phyloP scores from a whole-genome alignment of 768 basidiomycete genomes.

The Tulasnella sp. region DNA sequence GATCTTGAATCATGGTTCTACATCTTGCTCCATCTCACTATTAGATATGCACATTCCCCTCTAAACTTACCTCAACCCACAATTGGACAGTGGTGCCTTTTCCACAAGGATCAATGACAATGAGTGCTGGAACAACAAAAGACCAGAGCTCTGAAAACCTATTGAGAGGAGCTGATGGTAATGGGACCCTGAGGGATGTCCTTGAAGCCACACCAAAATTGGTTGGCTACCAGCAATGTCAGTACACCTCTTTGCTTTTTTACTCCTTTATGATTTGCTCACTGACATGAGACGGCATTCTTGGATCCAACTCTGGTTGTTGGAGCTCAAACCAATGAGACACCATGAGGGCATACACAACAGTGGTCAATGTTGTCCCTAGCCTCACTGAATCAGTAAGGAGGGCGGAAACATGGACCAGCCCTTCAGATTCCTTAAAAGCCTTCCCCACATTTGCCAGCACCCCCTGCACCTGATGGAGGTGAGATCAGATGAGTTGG shows the following conservation, averaged over 20 bases:
- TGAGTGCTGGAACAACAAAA: neutral
- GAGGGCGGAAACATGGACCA: neutral
- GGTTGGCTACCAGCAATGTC: neutral
- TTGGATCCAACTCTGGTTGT: too few relatives aligned
- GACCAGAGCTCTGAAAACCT: neutral
- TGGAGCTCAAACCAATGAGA: neutral
- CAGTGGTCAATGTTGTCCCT: neutral
- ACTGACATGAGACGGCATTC: neutral
- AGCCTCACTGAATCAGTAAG: neutral
- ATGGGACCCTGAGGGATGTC: neutral
- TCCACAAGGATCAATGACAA: neutral
- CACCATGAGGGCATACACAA: neutral
- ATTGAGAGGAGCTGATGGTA: neutral
- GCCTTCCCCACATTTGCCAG: neutral
- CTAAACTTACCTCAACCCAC: neutral
- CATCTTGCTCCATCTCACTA: too few relatives aligned
- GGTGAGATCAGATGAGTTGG: neutral
- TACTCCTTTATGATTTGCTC: neutral
- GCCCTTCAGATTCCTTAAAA: neutral
- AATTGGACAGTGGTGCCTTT: neutral
- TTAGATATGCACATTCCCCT: too few relatives aligned
- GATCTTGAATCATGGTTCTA: too few relatives aligned
- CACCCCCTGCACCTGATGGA: slow-evolving; percentile 5
- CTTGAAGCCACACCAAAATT: neutral
- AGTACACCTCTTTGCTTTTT: neutral